phyloP scores from a whole-genome alignment of 2,329 filamentous ascomycete species.

The Pseudogymnoascus verrucosus region DNA sequence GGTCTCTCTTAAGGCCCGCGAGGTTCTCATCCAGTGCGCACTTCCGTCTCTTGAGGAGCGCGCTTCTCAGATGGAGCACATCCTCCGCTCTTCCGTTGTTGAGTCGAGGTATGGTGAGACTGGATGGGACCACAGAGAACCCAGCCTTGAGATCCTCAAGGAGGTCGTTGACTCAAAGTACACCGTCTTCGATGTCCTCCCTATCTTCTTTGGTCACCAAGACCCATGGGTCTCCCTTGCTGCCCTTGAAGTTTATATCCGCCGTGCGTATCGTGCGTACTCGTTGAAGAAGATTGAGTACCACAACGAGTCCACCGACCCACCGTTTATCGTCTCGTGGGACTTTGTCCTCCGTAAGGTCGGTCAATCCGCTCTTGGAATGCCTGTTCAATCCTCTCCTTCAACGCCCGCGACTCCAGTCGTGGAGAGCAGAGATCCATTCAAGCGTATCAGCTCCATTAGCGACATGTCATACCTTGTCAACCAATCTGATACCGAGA shows the following conservation, averaged over 20 bases:
- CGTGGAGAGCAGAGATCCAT: constrained; percentile 50
- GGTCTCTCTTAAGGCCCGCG: constrained; percentile 93
- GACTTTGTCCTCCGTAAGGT: constrained; percentile 93
- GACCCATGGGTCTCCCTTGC: constrained; percentile 93
- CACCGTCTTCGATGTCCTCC: constrained; percentile 93
- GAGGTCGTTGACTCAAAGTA: constrained; percentile 98
- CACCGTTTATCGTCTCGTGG: constrained; percentile 80
- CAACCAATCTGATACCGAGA: constrained; percentile 62
- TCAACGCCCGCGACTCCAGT: constrained; percentile 73
- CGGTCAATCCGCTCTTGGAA: constrained; percentile 80
- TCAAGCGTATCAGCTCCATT: constrained; percentile 86
- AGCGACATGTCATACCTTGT: constrained; percentile 91
- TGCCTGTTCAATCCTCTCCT: constrained; percentile 70
- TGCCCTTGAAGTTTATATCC: constrained; percentile 91
- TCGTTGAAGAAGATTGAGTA: constrained; percentile 85
- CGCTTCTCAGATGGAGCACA: constrained; percentile 95
- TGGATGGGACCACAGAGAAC: constrained; percentile 92
- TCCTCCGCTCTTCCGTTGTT: constrained; percentile 87
- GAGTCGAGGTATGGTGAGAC: constrained; percentile 97
- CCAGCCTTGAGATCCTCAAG: constrained; percentile 83
- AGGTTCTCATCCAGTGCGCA: constrained; percentile 94
- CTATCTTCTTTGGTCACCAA: constrained; percentile 88
- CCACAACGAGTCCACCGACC: constrained; percentile 61
- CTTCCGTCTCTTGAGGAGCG: constrained; percentile 94
- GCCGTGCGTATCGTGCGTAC: constrained; percentile 94